Evolutionary conservation across 1,284 basidiomycete genomes (phyloP).

Genomic region (Ustilago esculenta): DNA sequence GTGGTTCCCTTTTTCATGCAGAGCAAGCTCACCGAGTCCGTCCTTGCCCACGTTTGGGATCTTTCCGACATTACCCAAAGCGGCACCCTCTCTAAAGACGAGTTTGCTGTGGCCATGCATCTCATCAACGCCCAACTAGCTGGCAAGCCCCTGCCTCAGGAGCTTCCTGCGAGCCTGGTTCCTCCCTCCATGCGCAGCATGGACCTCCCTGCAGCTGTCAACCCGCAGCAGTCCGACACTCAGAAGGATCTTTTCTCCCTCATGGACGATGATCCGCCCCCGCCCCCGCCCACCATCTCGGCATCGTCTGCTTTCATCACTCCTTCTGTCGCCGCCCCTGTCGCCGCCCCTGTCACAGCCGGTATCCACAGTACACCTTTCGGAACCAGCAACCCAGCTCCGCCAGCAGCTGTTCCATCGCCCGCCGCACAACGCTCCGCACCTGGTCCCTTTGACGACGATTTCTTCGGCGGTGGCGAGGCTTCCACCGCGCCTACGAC

Average conservation of each 20-base stretch:
- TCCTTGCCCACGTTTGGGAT: slow-evolving; percentile 94
- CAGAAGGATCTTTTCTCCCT: slow-evolving; percentile 69
- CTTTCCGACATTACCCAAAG: slow-evolving; percentile 89
- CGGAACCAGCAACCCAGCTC: slow-evolving; percentile 51
- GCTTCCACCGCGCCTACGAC: slow-evolving; percentile 23
- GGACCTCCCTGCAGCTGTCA: slow-evolving; percentile 56
- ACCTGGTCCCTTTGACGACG: slow-evolving; percentile 57
- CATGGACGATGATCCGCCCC: slow-evolving; percentile 74
- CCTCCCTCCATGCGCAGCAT: slow-evolving; percentile 78
- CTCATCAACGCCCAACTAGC: slow-evolving; percentile 87
- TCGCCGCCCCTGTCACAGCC: slow-evolving; percentile 38
- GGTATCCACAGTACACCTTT: slow-evolving; percentile 21
- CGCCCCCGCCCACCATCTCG: slow-evolving; percentile 48
- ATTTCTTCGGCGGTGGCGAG: slow-evolving; percentile 47
- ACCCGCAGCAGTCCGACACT: slow-evolving; percentile 62
- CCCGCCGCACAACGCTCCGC: slow-evolving; percentile 20
- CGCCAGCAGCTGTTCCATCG: slow-evolving; percentile 69
- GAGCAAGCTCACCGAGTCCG: slow-evolving; percentile 83
- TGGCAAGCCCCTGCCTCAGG: slow-evolving; percentile 78
- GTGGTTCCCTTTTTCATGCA: slow-evolving; percentile 97
- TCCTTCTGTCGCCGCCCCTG: slow-evolving; percentile 39
- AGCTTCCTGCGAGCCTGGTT: slow-evolving; percentile 78
- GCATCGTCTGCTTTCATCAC: slow-evolving; percentile 58
- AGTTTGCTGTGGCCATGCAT: slow-evolving; percentile 96
- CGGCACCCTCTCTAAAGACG: slow-evolving; percentile 86